These are phyloP conservation scores for Vigna mungo DNA, from an alignment of 306 rosid genomes.

Conservation along the genomic window DNA sequence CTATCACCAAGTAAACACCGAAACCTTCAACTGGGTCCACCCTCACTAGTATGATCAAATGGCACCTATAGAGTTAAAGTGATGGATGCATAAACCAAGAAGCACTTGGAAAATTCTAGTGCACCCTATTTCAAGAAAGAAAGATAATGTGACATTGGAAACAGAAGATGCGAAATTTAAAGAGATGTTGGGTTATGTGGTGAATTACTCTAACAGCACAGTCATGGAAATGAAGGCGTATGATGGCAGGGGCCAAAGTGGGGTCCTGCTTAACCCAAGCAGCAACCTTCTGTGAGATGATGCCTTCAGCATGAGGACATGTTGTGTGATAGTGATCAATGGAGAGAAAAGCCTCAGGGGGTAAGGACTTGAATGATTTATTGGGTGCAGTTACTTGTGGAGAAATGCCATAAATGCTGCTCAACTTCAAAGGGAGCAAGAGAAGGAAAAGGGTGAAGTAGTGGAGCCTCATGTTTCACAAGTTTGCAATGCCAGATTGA, in stretches of 20 bases:
- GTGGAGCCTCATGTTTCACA: conserved; percentile 53
- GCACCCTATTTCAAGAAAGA: background rate
- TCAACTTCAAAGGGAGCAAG: conserved; percentile 45
- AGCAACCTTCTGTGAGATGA: conserved; percentile 63
- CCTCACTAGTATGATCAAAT: background rate
- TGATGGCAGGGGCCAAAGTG: conserved; percentile 74
- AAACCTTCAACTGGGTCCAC: background rate
- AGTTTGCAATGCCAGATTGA: conserved; percentile 22
- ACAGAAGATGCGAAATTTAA: conserved; percentile 1
- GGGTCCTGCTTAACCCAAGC: conserved; percentile 73
- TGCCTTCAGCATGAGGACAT: conserved; percentile 76
- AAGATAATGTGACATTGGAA: background rate
- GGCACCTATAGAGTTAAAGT: background rate
- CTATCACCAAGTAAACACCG: background rate
- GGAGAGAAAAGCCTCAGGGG: conserved; percentile 58
- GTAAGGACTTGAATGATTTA: background rate
- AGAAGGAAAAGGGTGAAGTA: conserved; percentile 41
- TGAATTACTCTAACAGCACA: conserved; percentile 71
- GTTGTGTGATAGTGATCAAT: conserved; percentile 51
- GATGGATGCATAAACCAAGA: conserved; percentile 14
- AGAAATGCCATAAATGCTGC: conserved; percentile 35
- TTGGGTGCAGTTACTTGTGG: background rate
- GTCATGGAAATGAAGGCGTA: conserved; percentile 87
- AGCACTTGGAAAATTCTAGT: background rate
- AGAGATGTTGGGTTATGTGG: conserved; percentile 37